Evolutionary conservation across 768 basidiomycete genomes (phyloP).

Genomic region (Tricholoma terreum): DNA sequence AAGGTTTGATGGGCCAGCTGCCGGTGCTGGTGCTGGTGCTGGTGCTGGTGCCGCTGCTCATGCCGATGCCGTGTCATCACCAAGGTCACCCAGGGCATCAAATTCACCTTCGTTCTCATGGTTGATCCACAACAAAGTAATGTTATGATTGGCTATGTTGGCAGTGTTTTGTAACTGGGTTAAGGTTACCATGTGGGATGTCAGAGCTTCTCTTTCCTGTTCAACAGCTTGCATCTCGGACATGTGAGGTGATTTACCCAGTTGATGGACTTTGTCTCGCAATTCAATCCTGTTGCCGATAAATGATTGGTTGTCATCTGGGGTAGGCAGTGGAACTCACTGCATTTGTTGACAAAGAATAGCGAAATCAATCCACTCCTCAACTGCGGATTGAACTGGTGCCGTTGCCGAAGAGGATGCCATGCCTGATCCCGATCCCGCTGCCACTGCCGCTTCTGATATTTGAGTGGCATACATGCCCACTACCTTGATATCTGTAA

Average conservation of each 20-base stretch:
- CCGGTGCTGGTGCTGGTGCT: not conserved
- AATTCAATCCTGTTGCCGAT: no score
- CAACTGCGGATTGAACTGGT: not conserved
- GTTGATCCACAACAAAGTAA: not conserved
- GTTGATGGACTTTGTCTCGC: no score
- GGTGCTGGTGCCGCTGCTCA: no score
- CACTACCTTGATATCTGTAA: not conserved
- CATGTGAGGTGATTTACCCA: no score
- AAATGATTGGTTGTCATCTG: not conserved
- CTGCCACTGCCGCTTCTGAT: not conserved
- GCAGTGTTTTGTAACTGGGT: not conserved
- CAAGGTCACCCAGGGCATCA: not conserved
- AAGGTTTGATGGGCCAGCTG: not conserved
- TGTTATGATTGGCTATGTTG: not conserved
- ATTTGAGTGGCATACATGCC: not conserved
- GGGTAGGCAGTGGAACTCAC: not conserved
- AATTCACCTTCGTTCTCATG: not conserved
- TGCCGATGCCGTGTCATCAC: not conserved
- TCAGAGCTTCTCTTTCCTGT: not conserved
- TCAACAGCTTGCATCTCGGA: not conserved
- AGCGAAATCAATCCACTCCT: not conserved
- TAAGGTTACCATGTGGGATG: not conserved
- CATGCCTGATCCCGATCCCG: not conserved
- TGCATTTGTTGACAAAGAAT: not conserved
- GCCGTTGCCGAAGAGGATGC: not conserved